Base-by-base conservation (phyloP, 371 early-diverging fungal genomes). In the Paraphysoderma sedebokerense region DNA sequence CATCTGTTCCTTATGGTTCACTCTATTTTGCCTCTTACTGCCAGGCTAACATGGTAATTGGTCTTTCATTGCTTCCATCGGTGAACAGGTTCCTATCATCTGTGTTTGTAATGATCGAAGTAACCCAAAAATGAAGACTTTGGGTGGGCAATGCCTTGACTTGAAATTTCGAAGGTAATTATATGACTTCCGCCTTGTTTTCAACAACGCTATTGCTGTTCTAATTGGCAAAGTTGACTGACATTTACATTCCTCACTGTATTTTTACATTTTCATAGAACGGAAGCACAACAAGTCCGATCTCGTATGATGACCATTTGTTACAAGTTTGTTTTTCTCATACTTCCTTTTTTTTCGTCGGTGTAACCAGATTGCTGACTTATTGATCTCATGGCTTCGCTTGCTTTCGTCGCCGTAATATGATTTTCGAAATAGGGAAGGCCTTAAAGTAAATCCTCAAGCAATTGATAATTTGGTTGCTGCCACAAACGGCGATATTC, bases 41-140 rank as follows among this genome's bases (percentile, higher is more conserved):
- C 24, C 37, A n/a, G n/a, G 26, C n/a, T 38, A 47, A 13, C 8
- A 15, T 59, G 37, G 29, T 30, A 8, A 37, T 50, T n/a, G n/a
- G n/a, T n/a, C n/a, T n/a, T n/a, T n/a, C n/a, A 5, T 50, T 5
- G 24, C 29, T 6, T 23, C 27, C 12, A 34, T 44, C n/a, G 7
- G 19, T 40, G 8, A 23, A 6, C 45, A 82, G 74, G 76, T 93
- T 22, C 99, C 99, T 12, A 87, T 99, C 26, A 93, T 99, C 50
- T 98, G 99, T 67, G 99, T 99, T 38, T 98, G 97, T 64, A 99
- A 99, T 57, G 99, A 99, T 66, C 69, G 88, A 24, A 69, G 76
- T 51, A 82, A 86, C 20, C 67, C 75, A 17, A 99, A 98, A 61
- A 79, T 99, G 26, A 70, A 82, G 32, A 81, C 92, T 1, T 65